Evolutionary conservation across 1,139 yeast genomes (phyloP), one percentile per base, ranked within the genome.

Genomic region (Taiozyma sp.): DNA sequence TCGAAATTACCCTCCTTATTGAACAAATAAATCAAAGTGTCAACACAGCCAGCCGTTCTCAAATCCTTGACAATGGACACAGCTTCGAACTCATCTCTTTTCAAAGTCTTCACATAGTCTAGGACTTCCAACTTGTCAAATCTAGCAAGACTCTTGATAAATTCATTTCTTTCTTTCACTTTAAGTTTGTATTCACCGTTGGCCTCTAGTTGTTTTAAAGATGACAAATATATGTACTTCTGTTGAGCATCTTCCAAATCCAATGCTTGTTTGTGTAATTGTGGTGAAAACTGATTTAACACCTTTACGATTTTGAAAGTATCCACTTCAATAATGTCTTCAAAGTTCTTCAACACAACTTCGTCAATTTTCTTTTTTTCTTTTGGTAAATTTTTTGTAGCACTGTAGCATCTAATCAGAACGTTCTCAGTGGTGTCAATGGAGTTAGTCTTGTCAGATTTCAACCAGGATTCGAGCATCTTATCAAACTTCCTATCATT

Each of bases 401-500:
- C 60, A 35, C 60, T 56, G 55, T 76, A 73, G 41, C 80, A 73
- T 42, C 70, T 70, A 41, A 69, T 72, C 21, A 81, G 60, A 22
- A 79, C 67, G 14, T 57, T 60, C 44, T 56, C 59, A 6, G 61
- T 63, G 1, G 63, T 59, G 24, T 59, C 65, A 22, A 53, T 55
- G 6, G 62, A 51, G 37, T 56, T 54, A 6, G 52, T 46, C 48
- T 55, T 56, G 43, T 61, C 59, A 7, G 50, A 45, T 21, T 56
- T 50, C 14, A 62, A 44, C 68, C 79, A 72, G 4, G 77, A 68
- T 32, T 71, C 68, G 14, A 79, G 60, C 3, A 85, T 76, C 51
- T 81, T 77, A 2, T 80, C 69, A 56, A 72, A 80, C 50, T 72
- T 74, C 9, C 77, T 75, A 52, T 84, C 84, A 0, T 78, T 66